phyloP scores from a whole-genome alignment of 1,284 basidiomycete species.

The Phlebopus sp. region DNA sequence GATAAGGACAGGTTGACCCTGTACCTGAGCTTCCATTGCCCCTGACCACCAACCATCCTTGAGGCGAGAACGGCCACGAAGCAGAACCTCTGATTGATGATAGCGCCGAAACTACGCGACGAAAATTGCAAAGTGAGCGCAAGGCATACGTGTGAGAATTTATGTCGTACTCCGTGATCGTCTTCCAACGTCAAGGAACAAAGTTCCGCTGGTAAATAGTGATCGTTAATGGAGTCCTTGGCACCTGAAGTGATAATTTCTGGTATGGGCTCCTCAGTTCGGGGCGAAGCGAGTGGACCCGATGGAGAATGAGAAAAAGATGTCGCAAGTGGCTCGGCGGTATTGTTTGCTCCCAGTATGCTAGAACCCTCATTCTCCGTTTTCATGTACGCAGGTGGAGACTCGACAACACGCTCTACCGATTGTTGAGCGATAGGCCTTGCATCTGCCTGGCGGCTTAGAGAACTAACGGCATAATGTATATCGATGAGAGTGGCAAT shows the following conservation, averaged over 20 bases:
- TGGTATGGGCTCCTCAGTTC: conserved; percentile 14
- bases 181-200: conserved; percentile 25
- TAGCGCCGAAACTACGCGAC: conserved; percentile 44
- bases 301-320: neutral
- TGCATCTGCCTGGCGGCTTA: conserved; percentile 11
- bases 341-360: neutral
- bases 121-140: conserved; percentile 2
- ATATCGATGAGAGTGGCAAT: conserved; percentile 49
- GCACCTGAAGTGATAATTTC: conserved; percentile 23
- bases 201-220: conserved; percentile 24
- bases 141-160: neutral
- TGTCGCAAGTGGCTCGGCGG: neutral
- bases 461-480: conserved; percentile 39
- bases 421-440: neutral
- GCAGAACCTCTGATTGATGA: conserved; percentile 45
- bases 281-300: neutral
- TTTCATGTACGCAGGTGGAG: conserved; percentile 23
- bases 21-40: conserved; percentile 38
- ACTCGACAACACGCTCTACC: conserved; percentile 3
- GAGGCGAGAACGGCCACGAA: conserved; percentile 35
- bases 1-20: conserved; percentile 40
- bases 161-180: conserved; percentile 36
- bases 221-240: conserved; percentile 18
- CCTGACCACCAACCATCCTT: conserved; percentile 49
- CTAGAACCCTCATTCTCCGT: neutral